Conservation (phyloP, 169 alveolate genomes). For the Cryptosporidium andersoni region DNA sequence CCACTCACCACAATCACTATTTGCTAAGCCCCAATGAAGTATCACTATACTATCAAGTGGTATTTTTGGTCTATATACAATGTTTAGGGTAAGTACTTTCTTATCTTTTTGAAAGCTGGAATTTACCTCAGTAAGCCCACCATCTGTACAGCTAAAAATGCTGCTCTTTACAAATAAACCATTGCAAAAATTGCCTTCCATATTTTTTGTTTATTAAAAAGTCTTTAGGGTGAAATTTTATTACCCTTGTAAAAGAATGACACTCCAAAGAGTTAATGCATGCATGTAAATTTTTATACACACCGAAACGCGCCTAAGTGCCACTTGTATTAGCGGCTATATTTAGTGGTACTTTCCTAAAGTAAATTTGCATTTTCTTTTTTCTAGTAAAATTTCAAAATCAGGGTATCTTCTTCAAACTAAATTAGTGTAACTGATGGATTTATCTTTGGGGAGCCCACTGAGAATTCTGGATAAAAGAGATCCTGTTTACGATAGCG, state of each 20-base stretch:
- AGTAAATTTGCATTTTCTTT: neutral
- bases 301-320: too few species aligned
- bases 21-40: conserved; percentile 58
- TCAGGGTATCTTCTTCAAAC: neutral
- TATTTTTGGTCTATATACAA: neutral
- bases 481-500: conserved; percentile 67
- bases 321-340: too few species aligned
- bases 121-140: conserved; percentile 9
- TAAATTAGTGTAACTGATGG: conserved; percentile 14
- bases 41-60: neutral
- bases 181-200: neutral
- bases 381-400: neutral
- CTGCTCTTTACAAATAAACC: too few species aligned
- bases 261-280: conserved; percentile 1
- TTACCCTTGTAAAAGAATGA: too few species aligned
- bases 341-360: neutral
- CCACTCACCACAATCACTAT: conserved; percentile 18
- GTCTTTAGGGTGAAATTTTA: too few species aligned
- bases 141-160: conserved; percentile 36
- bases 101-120: conserved; percentile 1
- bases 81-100: neutral
- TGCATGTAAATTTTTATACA: conserved; percentile 3
- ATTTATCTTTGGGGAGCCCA: conserved; percentile 41
- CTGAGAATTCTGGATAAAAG: conserved; percentile 35
- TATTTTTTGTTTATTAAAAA: too few species aligned